Evolutionary conservation across 805 yeast species (phyloP).

Genomic region (Barnettozyma pratensis): DNA sequence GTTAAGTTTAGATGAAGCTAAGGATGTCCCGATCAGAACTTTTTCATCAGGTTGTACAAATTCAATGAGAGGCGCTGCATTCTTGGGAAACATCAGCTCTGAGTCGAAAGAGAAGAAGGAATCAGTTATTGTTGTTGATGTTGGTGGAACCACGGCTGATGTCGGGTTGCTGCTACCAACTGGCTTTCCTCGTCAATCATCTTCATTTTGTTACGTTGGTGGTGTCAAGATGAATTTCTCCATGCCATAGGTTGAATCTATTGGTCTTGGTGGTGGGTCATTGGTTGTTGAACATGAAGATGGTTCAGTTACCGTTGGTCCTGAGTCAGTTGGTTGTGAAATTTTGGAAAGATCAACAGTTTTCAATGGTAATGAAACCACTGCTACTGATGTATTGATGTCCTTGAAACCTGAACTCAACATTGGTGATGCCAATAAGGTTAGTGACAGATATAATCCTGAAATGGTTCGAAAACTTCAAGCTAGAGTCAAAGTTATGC

Average conservation of each 20-base stretch:
- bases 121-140: conserved; percentile 37
- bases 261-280: conserved; percentile 49
- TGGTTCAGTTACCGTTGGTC: conserved; percentile 34
- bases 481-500: conserved; percentile 4
- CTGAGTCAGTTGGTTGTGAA: conserved; percentile 44
- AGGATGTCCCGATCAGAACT: conserved; percentile 38
- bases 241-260: conserved; percentile 45
- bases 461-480: conserved; percentile 18
- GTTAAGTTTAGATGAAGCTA: conserved; percentile 34
- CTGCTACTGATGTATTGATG: conserved; percentile 35
- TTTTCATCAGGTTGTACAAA: conserved; percentile 47
- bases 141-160: conserved; percentile 49
- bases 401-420: conserved; percentile 15
- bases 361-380: conserved; percentile 38
- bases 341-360: conserved; percentile 27
- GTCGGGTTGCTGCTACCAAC: conserved; percentile 40
- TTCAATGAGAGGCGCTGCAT: conserved; percentile 44
- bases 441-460: conserved; percentile 18
- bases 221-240: conserved; percentile 46
- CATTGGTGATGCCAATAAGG: conserved; percentile 13
- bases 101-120: conserved; percentile 10
- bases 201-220: conserved; percentile 38
- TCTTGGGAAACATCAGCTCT: conserved; percentile 25
- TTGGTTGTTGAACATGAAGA: conserved; percentile 28
- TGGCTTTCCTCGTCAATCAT: conserved; percentile 44